Evolutionary conservation across 805 yeast genomes (phyloP), one percentile per base, ranked within the genome.

Genomic region (Teunomyces stri): DNA sequence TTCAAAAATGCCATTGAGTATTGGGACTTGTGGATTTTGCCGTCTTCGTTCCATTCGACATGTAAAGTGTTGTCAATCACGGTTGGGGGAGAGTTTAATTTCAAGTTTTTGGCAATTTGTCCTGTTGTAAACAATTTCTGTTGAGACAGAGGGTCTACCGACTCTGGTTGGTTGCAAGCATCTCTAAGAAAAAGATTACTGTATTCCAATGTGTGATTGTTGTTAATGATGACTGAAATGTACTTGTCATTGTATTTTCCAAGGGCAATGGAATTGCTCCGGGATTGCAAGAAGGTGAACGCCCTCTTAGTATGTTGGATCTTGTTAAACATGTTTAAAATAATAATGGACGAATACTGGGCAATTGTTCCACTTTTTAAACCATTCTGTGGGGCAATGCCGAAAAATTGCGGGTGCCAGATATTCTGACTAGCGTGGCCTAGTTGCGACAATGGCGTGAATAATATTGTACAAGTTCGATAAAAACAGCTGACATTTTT

Each of bases 51-150:
- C 77, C 77, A 72, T 6, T 61, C 57, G 12, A 86, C 74, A 16
- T 61, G 52, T 18, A 85, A 64, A 12, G 61, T 53, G 3, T 64
- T 60, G 16, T 64, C 64, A 1, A 58, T 43, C 1, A 69, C 51
- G 2, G 66, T 55, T 1, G 78, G 75, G 1, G 72, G 59, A 0
- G 51, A 57, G 3, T 52, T 50, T 0, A 85, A 74, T 5, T 55
- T 53, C 28, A 76, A 64, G n/a, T 62, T 56, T 11, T 55, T 50
- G 48, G 68, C 56, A 46, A 78, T 63, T 44, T 71, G 59, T 1
- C 80, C 82, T 0, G 90, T 83, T n/a, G 85, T 76, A 62, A 84
- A 82, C 25, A 75, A 58, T 58, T 84, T 86, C 58, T 86, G 91
- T 15, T 76, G 75, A 0, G 87, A 75, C 21, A 63, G 58, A 3